Evolutionary conservation across 768 basidiomycete genomes (phyloP), one percentile per base, ranked within the genome.

Genomic region (Guyanaporus albipodus): DNA sequence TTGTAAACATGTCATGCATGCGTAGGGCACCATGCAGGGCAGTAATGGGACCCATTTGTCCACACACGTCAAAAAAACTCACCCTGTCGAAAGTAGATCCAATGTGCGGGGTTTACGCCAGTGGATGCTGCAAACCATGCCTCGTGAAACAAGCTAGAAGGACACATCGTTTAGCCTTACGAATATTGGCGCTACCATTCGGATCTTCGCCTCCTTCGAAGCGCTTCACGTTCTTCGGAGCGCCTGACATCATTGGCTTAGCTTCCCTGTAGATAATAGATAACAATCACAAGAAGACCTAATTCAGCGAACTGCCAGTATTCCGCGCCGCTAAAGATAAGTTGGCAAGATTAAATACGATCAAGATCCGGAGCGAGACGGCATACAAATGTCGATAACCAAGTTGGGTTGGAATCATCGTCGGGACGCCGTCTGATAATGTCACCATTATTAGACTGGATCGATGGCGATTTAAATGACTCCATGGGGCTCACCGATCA

Each of bases 301-400:
- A 68, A 69, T 40, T 80, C 78, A 19, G 54, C 34, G 52, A 70
- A 73, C 38, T 79, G 68, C 79, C 78, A 79, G 52, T 73, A 80
- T 46, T 72, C 71, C 8, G 56, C 56, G 18, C 57, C 67, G 22
- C 71, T 71, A 17, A 11, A 26, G 42, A 23, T 27, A 40, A 8
- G 33, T 29, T 15, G n/a, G 11, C 33, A 32, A 35, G 18, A 27
- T 38, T 38, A 44, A 60, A 56, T 55, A 59, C 17, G 36, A 57
- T 23, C 32, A 38, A 48, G 37, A 39, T 40, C 23, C n/a, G 36
- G 27, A 36, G 50, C 17, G 26, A 4, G 24, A 18, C 24, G 12
- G 38, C 57, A 43, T 55, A 76, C 61, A 68, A 76, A 46, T 78
- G 78, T 33, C 57, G 67, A 55, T 80, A 79, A 15, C 76, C 78